Conservation (phyloP, 2,329 filamentous ascomycete genomes). For the Aureobasidium sp. region DNA sequence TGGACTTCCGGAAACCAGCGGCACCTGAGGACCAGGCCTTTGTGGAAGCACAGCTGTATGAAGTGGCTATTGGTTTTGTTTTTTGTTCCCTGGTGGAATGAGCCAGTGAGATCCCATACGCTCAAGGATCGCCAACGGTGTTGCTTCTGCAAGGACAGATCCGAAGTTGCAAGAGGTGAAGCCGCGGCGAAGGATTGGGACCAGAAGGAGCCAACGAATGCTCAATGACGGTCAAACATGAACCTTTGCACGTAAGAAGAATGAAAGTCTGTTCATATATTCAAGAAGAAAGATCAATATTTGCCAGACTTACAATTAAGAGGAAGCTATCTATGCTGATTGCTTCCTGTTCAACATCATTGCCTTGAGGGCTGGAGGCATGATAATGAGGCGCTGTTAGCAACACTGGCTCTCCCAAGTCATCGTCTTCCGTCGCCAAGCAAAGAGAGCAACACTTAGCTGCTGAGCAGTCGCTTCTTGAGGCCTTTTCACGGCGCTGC, state of each 20-base stretch:
- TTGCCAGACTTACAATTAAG: conserved; percentile 10
- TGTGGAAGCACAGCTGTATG: neutral
- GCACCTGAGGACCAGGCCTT: neutral
- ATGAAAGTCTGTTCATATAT: neutral
- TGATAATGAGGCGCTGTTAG: neutral
- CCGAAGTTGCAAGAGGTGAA: neutral
- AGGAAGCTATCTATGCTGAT: conserved; percentile 10
- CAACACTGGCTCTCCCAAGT: neutral
- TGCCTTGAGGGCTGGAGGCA: neutral
- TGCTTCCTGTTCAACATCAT: neutral
- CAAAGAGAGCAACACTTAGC: conserved; percentile 12
- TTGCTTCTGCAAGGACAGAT: neutral
- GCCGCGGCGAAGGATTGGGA: neutral
- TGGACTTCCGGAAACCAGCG: no score
- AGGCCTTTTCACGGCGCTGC: neutral
- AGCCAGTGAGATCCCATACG: neutral
- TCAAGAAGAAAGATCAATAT: neutral
- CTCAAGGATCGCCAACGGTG: neutral
- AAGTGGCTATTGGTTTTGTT: neutral
- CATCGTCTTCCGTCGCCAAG: neutral
- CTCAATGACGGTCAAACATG: neutral
- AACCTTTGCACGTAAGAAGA: neutral
- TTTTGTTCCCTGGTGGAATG: neutral
- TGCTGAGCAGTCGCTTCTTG: conserved; percentile 2
- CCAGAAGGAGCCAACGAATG: neutral